Percentiles rank a stretch among this genome's conserved stretches.
phyloP scores from a whole-genome alignment of 1,284 basidiomycete genomes.

The Microbotryomycetes sp. region DNA sequence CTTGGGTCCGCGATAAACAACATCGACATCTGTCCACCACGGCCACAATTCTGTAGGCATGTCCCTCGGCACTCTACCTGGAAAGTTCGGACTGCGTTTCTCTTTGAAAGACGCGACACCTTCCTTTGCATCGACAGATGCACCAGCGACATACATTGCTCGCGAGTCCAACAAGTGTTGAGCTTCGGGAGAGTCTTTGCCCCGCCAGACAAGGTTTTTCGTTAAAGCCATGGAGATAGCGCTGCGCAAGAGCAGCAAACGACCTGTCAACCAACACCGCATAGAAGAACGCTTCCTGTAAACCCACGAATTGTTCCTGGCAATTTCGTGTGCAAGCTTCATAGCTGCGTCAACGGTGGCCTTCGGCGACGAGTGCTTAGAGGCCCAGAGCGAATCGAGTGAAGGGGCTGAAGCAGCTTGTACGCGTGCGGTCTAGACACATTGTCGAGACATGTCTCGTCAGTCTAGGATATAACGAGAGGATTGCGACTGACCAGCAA shows the following conservation, averaged over 20 bases:
- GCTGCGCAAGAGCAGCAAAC: not conserved
- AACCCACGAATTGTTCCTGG: conserved; percentile 2
- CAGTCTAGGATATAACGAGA: not conserved
- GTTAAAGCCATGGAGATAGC: conserved; percentile 2
- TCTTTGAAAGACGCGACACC: conserved; percentile 8
- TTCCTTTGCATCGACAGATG: conserved; percentile 5
- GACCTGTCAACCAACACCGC: not conserved
- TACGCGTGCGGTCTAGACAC: not conserved
- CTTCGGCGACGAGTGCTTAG: conserved; percentile 1
- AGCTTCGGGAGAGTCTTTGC: not conserved
- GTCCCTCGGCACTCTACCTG: conserved; percentile 5
- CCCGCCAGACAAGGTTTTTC: conserved; percentile 10
- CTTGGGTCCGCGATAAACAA: not conserved
- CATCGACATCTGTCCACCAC: not conserved
- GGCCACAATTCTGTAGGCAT: conserved; percentile 9
- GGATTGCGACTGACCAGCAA: conserved; percentile 12
- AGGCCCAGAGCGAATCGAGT: conserved; percentile 4
- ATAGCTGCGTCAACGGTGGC: conserved; percentile 5
- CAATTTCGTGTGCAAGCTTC: conserved; percentile 4
- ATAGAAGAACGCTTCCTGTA: not conserved
- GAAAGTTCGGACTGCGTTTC: not conserved
- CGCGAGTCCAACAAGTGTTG: conserved; percentile 12
- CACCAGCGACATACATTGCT: conserved; percentile 3
- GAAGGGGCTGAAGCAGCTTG: conserved; percentile 5
- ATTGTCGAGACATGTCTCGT: no score